Base-by-base conservation (phyloP, 2,329 filamentous ascomycete genomes). In the Chlorencoelia australis region DNA sequence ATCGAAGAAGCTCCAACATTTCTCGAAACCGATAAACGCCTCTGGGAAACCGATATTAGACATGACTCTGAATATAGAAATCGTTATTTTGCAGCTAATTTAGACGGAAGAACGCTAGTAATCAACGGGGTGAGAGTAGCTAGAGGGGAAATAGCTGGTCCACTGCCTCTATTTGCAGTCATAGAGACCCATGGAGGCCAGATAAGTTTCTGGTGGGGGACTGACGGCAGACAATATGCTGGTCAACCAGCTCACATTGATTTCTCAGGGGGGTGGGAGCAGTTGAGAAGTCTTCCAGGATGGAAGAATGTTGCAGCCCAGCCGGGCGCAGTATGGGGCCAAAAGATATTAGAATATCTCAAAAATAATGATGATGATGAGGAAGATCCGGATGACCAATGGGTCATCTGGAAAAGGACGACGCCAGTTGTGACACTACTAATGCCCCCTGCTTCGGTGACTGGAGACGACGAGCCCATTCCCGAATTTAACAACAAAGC, bases 81-180 rank as follows among this genome's bases (percentile, higher is more conserved):
- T 3, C 32, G 32, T 13, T 56, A 56, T 32, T 56, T 54, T 26
- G 39, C 49, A 9, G 46, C 51, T 4, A 56, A 55, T 14, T 37
- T 53, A 0, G 45, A 49, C 13, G 45, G 47, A 7, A 45, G 45
- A 5, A 46, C 35, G 4, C 17, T 56, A 3, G 33, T 47, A 4
- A 39, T 56, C 27, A 56, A 56, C 29, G 52, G 53, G 5, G 19
- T 41, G 9, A 45, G 50, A 24, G 35, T 56, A 2, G 44, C 34
- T 26, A 46, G 44, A 31, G 51, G 50, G 4, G 37, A 42, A 5
- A 41, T 54, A 33, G 54, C 53, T 9, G 54, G 54, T 2, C 54
- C 54, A 3, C 30, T 56, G 11, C 53, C 53, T 8, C 21, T 24
- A 10, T 56, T 56, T 32, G 54, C 51, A 3, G 37, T 56, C 14